Conservation (phyloP, 371 early-diverging fungal species). For the Circinella minor region DNA sequence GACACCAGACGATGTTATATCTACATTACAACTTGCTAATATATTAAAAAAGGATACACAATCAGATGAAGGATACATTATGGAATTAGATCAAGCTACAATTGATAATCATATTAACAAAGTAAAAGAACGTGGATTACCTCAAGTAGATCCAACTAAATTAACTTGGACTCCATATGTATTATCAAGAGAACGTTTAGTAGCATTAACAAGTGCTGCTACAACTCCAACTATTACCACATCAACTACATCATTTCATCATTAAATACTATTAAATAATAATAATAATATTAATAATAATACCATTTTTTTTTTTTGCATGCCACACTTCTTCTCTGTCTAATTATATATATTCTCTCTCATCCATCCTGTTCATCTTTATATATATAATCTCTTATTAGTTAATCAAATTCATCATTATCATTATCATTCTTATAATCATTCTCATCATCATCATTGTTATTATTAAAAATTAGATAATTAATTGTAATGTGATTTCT, state of each 20-base stretch:
- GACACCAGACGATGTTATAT: slow-evolving; percentile 72
- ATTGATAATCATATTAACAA: slow-evolving; percentile 48
- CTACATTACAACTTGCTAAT: slow-evolving; percentile 65
- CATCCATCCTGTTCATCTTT: no score
- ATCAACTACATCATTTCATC: neutral
- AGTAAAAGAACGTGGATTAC: slow-evolving; percentile 49
- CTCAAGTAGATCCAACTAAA: slow-evolving; percentile 54
- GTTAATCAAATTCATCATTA: no score
- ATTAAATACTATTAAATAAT: neutral
- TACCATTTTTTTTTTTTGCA: neutral
- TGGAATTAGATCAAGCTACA: slow-evolving; percentile 36
- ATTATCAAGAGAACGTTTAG: slow-evolving; percentile 47
- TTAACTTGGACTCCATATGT: slow-evolving; percentile 72
- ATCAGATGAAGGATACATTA: slow-evolving; percentile 18
- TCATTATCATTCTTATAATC: no score
- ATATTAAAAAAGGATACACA: slow-evolving; percentile 35
- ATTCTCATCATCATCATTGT: no score
- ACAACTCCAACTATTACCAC: neutral
- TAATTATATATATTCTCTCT: no score
- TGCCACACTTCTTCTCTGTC: no score
- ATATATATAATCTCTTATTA: no score
- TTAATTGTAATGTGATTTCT: no score
- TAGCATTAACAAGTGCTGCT: slow-evolving; percentile 15
- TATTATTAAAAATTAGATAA: no score
- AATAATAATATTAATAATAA: neutral